Conservation (phyloP, 495 filamentous ascomycete species). For the Penicillium bovifimosum region DNA sequence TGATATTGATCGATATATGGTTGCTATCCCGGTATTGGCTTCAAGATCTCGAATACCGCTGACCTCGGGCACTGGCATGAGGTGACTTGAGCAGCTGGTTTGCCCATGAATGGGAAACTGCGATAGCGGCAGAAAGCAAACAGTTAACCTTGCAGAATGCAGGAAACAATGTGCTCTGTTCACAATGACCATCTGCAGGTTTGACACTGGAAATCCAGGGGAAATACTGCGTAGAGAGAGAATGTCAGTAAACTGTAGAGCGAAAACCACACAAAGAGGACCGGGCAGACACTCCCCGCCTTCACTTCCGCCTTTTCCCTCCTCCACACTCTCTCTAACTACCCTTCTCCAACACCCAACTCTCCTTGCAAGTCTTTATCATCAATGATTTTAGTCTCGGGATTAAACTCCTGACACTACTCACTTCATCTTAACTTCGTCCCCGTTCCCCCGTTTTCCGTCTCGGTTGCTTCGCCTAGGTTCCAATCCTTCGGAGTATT, state of each 20-base stretch:
- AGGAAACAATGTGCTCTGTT: conserved; percentile 20
- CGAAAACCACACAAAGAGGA: conserved; percentile 18
- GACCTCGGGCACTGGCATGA: not conserved
- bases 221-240: not conserved
- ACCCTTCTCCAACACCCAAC: conserved; percentile 8
- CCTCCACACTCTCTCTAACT: conserved; percentile 9
- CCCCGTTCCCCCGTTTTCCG: conserved; percentile 6
- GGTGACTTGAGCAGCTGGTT: not conserved
- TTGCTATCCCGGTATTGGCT: not conserved
- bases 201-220: not conserved
- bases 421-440: conserved; percentile 5
- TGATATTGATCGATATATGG: not conserved
- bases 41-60: not conserved
- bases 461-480: conserved; percentile 15
- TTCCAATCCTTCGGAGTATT: conserved; percentile 31
- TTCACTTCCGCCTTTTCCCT: conserved; percentile 20
- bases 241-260: not conserved
- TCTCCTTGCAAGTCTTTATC: conserved; percentile 11
- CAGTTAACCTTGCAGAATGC: conserved; percentile 20
- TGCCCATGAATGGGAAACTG: not conserved
- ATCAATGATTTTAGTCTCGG: conserved; percentile 25
- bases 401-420: conserved; percentile 22
- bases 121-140: conserved; percentile 12
- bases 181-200: conserved; percentile 12
- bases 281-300: conserved; percentile 20